A percentile compares a stretch with the other conserved stretches of the same genome.
phyloP scores from a whole-genome alignment of 257 asterid species.

The Ajuga chamaepitys region DNA sequence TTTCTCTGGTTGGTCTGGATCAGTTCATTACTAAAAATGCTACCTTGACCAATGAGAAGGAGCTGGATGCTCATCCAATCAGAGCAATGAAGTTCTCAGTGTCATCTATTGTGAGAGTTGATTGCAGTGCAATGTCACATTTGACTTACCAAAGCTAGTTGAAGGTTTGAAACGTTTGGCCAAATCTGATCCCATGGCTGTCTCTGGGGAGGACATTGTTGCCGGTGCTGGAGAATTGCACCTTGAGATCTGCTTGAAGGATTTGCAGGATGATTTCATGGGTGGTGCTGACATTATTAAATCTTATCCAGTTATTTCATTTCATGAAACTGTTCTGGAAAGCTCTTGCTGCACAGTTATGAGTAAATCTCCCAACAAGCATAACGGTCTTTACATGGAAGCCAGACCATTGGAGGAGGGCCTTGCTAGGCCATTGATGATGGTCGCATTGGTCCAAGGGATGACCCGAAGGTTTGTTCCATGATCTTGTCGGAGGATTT shows the following conservation, averaged over 20 bases:
- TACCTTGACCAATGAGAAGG: conserved; percentile 37
- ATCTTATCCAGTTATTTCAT: conserved; percentile 44
- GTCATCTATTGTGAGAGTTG: conserved; percentile 15
- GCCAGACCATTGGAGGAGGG: conserved; percentile 48
- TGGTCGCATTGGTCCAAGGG: conserved; percentile 45
- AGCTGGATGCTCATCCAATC: conserved; percentile 41
- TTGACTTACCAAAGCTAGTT: conserved; percentile 45
- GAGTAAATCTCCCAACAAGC: conserved; percentile 56
- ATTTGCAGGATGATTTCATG: conserved; percentile 43
- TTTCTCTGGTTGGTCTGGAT: conserved; percentile 51
- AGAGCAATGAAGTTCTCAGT: conserved; percentile 30
- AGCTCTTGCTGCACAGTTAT: conserved; percentile 36
- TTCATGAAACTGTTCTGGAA: conserved; percentile 48
- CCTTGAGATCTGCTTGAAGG: conserved; percentile 38
- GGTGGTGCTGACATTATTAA: conserved; percentile 43
- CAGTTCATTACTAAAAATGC: conserved; percentile 42
- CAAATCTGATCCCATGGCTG: conserved; percentile 42
- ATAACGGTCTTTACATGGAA: conserved; percentile 45
- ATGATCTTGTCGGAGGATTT: conserved; percentile 33
- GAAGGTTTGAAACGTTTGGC: conserved; percentile 43
- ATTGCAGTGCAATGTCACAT: conserved; percentile 27
- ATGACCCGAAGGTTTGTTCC: conserved; percentile 36
- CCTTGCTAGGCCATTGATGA: conserved; percentile 46
- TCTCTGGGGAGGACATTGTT: conserved; percentile 40
- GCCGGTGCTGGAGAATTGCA: conserved; percentile 50